phyloP scores from a whole-genome alignment of 192 early-diverging fungal species.

The Oehlia diaphana region DNA sequence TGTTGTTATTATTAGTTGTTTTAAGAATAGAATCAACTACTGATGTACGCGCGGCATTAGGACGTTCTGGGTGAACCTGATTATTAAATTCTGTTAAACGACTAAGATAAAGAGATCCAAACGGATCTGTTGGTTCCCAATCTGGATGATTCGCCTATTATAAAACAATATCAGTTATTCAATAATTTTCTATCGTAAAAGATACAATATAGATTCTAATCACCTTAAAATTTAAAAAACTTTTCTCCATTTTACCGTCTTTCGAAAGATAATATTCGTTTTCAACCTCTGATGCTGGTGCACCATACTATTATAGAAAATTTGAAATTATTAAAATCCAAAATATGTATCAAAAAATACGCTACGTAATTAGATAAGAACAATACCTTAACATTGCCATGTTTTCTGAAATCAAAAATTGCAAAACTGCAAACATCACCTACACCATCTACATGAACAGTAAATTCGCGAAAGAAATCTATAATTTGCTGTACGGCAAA shows the following conservation, averaged over 20 bases:
- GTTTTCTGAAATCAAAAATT: slow-evolving; percentile 87
- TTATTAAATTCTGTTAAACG: slow-evolving; percentile 53
- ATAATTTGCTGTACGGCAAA: slow-evolving; percentile 54
- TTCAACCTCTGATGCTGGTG: slow-evolving; percentile 52
- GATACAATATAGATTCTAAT: slow-evolving; percentile 26
- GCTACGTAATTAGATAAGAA: neutral
- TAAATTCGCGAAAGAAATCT: slow-evolving; percentile 95
- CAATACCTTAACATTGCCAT: slow-evolving; percentile 79
- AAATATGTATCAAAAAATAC: neutral
- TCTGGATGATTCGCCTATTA: slow-evolving; percentile 81
- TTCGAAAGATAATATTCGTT: slow-evolving; percentile 71
- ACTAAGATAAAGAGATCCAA: slow-evolving; percentile 79
- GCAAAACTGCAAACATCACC: slow-evolving; percentile 98
- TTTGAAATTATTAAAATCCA: neutral
- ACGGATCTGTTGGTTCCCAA: slow-evolving; percentile 84
- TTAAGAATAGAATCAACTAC: slow-evolving; percentile 21
- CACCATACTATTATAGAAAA: slow-evolving; percentile 61
- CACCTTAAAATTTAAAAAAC: slow-evolving; percentile 92
- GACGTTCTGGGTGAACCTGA: slow-evolving; percentile 9
- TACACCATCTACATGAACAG: slow-evolving; percentile 85
- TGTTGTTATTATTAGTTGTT: neutral
- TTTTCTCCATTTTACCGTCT: slow-evolving; percentile 98
- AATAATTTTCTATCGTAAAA: neutral
- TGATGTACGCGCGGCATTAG: slow-evolving; percentile 1
- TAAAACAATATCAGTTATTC: neutral